A percentile compares a stretch with the other conserved stretches of the same genome.
phyloP scores from a whole-genome alignment of 2,329 filamentous ascomycete species.

The Cladophialophora yegresii region DNA sequence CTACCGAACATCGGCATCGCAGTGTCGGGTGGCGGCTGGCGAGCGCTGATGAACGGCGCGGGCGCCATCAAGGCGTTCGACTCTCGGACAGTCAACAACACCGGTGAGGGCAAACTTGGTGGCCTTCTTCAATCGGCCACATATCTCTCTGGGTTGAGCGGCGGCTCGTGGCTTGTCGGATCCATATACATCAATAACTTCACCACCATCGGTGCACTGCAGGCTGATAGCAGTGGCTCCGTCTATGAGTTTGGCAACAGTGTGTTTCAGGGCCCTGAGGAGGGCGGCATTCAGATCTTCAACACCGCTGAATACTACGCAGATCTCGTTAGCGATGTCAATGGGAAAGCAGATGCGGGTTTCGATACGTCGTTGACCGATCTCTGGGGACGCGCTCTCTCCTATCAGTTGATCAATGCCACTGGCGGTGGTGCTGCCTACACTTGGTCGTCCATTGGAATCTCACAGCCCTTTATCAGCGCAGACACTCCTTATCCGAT shows the following conservation, averaged over 20 bases:
- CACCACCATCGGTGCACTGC: constrained; percentile 63
- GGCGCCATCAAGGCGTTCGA: constrained; percentile 81
- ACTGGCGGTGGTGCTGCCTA: constrained; percentile 71
- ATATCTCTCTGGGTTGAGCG: constrained; percentile 78
- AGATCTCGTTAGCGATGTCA: constrained; percentile 60
- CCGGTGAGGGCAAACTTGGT: constrained; percentile 67
- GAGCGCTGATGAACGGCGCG: constrained; percentile 81
- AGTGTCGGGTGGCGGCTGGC: constrained; percentile 80
- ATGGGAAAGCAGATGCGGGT: constrained; percentile 63
- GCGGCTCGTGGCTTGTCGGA: constrained; percentile 83
- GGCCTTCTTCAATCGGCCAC: constrained; percentile 79
- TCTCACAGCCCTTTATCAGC: constrained; percentile 62
- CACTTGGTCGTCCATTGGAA: constrained; percentile 78
- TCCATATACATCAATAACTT: constrained; percentile 79
- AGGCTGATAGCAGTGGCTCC: constrained; percentile 47
- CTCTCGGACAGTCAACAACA: constrained; percentile 65
- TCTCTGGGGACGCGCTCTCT: constrained; percentile 84
- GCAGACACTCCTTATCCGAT: constrained; percentile 72
- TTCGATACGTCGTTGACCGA: constrained; percentile 77
- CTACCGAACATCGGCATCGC: constrained; percentile 74
- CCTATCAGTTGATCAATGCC: constrained; percentile 80
- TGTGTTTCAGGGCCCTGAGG: constrained; percentile 61
- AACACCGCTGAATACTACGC: constrained; percentile 64
- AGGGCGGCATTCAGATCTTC: constrained; percentile 55
- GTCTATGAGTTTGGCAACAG: constrained; percentile 66